Conservation (phyloP, 78 protist species). For the Dictyostelium brefeldianum region DNA sequence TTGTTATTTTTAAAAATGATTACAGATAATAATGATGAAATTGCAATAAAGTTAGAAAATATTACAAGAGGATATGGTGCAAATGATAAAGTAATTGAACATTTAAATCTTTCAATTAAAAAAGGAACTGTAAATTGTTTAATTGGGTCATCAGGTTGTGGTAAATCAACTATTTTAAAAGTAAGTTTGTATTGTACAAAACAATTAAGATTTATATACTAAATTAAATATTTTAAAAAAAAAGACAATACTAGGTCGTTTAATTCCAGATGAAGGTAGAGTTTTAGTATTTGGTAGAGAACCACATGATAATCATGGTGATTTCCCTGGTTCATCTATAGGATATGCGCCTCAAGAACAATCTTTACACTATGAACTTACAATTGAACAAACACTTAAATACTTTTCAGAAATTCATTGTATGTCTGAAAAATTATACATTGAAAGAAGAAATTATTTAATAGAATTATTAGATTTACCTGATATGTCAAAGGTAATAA, state of each 20-base stretch:
- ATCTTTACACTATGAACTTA: conserved; percentile 58
- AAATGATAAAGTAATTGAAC: background rate
- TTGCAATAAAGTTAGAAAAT: background rate
- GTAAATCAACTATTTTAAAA: conserved; percentile 7
- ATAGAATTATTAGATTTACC: background rate
- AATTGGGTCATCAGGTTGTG: conserved; percentile 80
- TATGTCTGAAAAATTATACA: background rate
- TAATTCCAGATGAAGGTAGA: conserved; percentile 28
- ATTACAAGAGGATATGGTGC: conserved; percentile 48
- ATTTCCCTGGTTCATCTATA: conserved; percentile 46
- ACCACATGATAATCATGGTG: conserved; percentile 2
- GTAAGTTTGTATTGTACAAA: too few relatives aligned
- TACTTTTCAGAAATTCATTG: conserved; percentile 36
- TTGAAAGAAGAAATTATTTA: background rate
- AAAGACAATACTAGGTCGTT: background rate
- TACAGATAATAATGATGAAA: background rate
- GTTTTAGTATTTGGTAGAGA: conserved; percentile 39
- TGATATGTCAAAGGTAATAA: background rate
- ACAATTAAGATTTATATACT: too few relatives aligned
- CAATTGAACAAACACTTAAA: conserved; percentile 53
- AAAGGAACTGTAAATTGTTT: conserved; percentile 39
- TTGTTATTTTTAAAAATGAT: background rate
- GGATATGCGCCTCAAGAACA: conserved; percentile 84
- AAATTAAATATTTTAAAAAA: too few relatives aligned
- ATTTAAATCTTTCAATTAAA: conserved; percentile 15